phyloP scores from a whole-genome alignment of 768 basidiomycete genomes.

The Nidularia sp. region DNA sequence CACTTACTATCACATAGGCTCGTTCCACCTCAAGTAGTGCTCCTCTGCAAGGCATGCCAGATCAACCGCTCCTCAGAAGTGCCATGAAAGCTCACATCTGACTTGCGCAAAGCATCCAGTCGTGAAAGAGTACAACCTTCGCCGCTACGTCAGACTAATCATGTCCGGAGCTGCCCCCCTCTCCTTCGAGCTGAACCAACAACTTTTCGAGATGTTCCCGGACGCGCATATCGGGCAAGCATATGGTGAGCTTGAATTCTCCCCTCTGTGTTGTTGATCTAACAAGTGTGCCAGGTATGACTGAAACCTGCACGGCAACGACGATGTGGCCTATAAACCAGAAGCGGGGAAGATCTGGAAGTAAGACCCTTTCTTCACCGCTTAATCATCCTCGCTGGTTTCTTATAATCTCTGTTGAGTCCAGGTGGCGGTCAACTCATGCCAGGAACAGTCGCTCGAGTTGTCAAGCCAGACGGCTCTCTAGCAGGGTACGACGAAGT shows the following conservation, averaged over 20 bases:
- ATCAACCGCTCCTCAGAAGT: not conserved
- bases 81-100: not conserved
- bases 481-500: conserved; percentile 50
- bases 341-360: conserved; percentile 50
- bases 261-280: not conserved
- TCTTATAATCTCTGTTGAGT: too few species aligned
- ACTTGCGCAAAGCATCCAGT: conserved; percentile 37
- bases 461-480: conserved; percentile 56
- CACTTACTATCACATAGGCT: conserved; percentile 26
- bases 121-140: conserved; percentile 46
- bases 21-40: conserved; percentile 54
- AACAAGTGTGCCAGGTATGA: conserved; percentile 46
- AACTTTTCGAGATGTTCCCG: conserved; percentile 47
- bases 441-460: conserved; percentile 50
- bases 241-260: conserved; percentile 32
- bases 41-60: conserved; percentile 47
- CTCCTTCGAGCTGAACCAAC: conserved; percentile 46
- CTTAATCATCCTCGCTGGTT: not conserved
- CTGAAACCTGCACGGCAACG: conserved; percentile 55
- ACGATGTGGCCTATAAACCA: conserved; percentile 42
- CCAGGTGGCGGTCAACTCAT: conserved; percentile 49
- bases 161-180: conserved; percentile 61
- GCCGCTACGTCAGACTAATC: conserved; percentile 34
- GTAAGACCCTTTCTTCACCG: conserved; percentile 18
- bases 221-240: conserved; percentile 53